Evolutionary conservation across 2,329 filamentous ascomycete genomes (phyloP), one percentile per base, ranked within the genome.

Genomic region (Thelonectria discophora): DNA sequence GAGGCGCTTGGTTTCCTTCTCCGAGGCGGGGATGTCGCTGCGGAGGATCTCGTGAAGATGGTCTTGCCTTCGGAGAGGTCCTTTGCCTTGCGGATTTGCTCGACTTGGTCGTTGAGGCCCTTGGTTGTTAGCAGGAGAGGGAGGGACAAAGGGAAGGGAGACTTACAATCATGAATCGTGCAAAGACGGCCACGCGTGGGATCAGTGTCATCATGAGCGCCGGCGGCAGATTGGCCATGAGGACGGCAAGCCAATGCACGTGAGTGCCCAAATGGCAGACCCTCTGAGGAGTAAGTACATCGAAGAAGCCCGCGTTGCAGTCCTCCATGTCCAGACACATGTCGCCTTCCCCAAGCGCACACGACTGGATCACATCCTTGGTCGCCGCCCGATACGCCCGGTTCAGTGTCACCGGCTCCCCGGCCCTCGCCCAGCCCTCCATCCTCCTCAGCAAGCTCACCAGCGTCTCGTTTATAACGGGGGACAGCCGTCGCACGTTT

Each of bases 1-100:
- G 5, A 80, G 65, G 0, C 79, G 72, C 1, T 42, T 18, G 0
- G 69, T 49, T 0, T 67, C 60, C 62, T 80, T 81, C 40, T 79
- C 78, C 0, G 62, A 34, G 0, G 58, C 49, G 1, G 78, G 73
- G 0, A 80, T 71, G 12, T 68, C 60, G 45, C 70, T 73, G 0
- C 60, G 37, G 0, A 74, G 54, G 5, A 79, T 71, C 17, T 72
- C 71, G 24, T 74, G 65, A 78, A 73, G 30, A 78, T 68, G 2
- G 74, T 77, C 3, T 64, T 66, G 21, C 64, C 60, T 6, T 63
- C 61, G 3, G 58, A 58, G 4, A 34, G 7, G 1, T 62, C 54
- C 7, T 64, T 57, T 3, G 55, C 48, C 2, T 60, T 32, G 15
- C 50, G 46, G 7, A 68, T 63, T 21, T 57, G 20, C 2, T 65